Base-by-base conservation (phyloP, 179 eudicot species). In the Beta corolliflora region DNA sequence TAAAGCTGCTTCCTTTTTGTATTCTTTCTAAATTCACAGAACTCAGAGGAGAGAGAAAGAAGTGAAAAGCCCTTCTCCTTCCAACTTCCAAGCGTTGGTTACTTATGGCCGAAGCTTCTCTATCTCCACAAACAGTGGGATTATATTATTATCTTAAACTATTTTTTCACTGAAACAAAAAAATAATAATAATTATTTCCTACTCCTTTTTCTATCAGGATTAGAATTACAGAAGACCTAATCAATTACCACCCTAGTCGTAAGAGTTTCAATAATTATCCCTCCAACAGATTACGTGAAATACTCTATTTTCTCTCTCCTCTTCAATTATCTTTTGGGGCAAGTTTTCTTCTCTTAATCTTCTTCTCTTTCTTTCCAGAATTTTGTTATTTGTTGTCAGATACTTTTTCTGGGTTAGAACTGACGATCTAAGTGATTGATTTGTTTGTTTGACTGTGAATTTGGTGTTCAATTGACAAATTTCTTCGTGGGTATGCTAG, bases 31-130 rank as follows among this genome's bases (percentile, higher is more conserved):
- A 63, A 46, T 13, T 21, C 2, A 19, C 52, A 46, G 19, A 19
- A 25, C 29, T 18, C 5, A 31, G 69, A 76, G 55, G 29, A 60
- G 48, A 75, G 78, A 75, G 18, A 56, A 13, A 63, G 44, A 44
- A 41, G 50, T 68, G 48, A 29, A 60, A 23, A 76, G 16, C 13
- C 18, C 31, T 10, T 63, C 71, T 63, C 1, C 80, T 64, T 36
- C 41, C 41, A 25, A n/a, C 46, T 19, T 52, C 48, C 19, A 29
- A n/a, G 61, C 66, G 48, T 55, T 78, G 31, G 9, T 78, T 71
- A 63, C 77, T 79, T 79, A 46, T 60, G 82, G 59, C 70, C 5
- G 58, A 79, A 71, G 82, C 71, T 79, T 79, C 82, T 60, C 46
- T 61, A 16, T 25, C 25, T 72, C 71, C 71, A n/a, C 9, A 60